Percentiles rank a stretch among this genome's conserved stretches.
Evolutionary conservation across 768 basidiomycete genomes (phyloP).

Genomic region (Sistotremastrum niveocremeum): DNA sequence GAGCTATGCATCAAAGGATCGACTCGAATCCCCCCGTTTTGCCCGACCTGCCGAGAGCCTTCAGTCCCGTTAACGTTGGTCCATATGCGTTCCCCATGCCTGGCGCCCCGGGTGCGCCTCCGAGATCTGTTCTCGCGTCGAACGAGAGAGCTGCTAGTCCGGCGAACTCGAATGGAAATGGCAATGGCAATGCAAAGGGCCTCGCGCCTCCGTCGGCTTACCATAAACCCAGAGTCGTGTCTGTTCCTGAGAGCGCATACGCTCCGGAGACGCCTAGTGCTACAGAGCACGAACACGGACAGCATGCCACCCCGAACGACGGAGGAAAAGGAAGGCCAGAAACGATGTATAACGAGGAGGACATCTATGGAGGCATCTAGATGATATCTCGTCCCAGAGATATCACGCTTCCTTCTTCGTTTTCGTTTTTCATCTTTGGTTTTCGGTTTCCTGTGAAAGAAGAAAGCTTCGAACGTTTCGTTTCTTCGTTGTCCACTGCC

Average conservation of each 20-base stretch:
- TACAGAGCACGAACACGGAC: slow-evolving; percentile 6
- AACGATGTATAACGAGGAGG: slow-evolving; percentile 49
- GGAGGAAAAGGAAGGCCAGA: slow-evolving; percentile 26
- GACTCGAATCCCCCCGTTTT: slow-evolving; percentile 6
- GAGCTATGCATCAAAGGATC: slow-evolving; percentile 10
- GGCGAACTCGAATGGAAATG: slow-evolving; percentile 12
- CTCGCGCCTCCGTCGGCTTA: background rate
- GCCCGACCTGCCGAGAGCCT: slow-evolving; percentile 1
- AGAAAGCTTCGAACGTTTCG: background rate
- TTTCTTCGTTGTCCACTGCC: background rate
- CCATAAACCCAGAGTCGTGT: background rate
- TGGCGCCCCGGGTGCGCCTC: slow-evolving; percentile 9
- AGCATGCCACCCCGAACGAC: slow-evolving; percentile 5
- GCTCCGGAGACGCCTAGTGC: slow-evolving; percentile 4
- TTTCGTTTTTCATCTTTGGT: background rate
- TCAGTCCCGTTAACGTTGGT: background rate
- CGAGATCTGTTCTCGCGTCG: background rate
- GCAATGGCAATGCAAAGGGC: background rate
- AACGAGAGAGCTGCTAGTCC: slow-evolving; percentile 18
- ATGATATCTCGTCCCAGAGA: background rate
- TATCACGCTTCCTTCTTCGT: background rate
- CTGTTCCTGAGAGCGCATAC: slow-evolving; percentile 7
- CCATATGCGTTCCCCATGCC: slow-evolving; percentile 3
- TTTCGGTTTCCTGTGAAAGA: background rate
- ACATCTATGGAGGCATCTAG: slow-evolving; percentile 59